phyloP scores from a whole-genome alignment of 2,329 filamentous ascomycete genomes.

The Xylariales sp. region DNA sequence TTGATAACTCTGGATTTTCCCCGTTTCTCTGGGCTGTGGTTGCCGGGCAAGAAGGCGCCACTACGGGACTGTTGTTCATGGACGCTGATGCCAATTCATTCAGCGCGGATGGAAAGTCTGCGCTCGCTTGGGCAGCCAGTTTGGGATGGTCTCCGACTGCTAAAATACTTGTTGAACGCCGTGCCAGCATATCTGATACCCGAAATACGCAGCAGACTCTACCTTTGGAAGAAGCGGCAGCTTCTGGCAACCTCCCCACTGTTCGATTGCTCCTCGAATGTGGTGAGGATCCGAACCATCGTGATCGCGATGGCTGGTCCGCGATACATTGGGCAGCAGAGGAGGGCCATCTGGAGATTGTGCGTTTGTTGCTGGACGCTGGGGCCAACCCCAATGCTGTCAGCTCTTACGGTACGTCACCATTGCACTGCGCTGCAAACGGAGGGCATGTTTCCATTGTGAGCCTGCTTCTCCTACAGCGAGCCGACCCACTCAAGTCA shows the following conservation, averaged over 20 bases:
- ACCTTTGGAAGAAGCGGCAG: conserved; percentile 11
- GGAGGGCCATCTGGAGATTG: conserved; percentile 13
- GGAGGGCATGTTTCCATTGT: not conserved
- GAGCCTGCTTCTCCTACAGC: not conserved
- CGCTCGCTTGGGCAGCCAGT: conserved; percentile 9
- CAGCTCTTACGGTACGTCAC: conserved; percentile 13
- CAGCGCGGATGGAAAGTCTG: conserved; percentile 14
- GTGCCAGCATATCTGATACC: not conserved
- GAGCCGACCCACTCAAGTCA: conserved; percentile 6
- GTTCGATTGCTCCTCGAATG: not conserved
- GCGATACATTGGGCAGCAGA: conserved; percentile 22
- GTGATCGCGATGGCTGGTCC: conserved; percentile 16
- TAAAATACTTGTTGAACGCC: not conserved
- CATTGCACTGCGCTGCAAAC: conserved; percentile 21
- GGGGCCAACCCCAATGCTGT: not conserved
- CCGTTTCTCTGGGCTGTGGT: conserved; percentile 7
- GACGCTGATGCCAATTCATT: not conserved
- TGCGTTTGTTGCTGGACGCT: not conserved
- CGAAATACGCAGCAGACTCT: not conserved
- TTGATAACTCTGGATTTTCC: conserved; percentile 9
- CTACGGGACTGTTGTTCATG: not conserved
- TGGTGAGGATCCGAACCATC: not conserved
- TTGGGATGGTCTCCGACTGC: not conserved
- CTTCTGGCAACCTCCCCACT: not conserved
- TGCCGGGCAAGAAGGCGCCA: not conserved